Evolutionary conservation across 495 filamentous ascomycete species (phyloP).

Genomic region (Trichoderma parareesei): DNA sequence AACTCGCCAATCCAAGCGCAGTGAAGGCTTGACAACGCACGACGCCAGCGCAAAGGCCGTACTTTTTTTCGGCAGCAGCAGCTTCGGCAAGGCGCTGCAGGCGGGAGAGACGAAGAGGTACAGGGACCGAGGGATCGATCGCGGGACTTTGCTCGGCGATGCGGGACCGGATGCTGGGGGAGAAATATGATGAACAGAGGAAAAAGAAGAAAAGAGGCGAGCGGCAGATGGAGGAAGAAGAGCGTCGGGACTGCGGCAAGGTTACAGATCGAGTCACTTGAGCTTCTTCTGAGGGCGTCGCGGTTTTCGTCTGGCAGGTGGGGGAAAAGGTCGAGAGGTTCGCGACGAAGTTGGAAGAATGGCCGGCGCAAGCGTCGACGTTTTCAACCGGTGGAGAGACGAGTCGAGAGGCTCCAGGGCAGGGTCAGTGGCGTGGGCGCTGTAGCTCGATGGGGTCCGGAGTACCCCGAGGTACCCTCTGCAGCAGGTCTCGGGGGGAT

Average conservation of each 20-base stretch:
- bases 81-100: neutral
- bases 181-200: too few relatives aligned
- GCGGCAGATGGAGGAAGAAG: neutral
- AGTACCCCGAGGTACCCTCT: slow-evolving; percentile 8
- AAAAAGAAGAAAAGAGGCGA: neutral
- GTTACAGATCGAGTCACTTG: neutral
- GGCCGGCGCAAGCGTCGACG: slow-evolving; percentile 8
- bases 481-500: neutral
- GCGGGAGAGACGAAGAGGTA: neutral
- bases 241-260: neutral
- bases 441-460: slow-evolving; percentile 4
- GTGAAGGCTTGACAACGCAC: slow-evolving; percentile 5
- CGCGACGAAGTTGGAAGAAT: neutral
- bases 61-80: neutral
- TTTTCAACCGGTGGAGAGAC: slow-evolving; percentile 7
- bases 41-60: slow-evolving; percentile 1
- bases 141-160: neutral
- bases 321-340: slow-evolving; percentile 2
- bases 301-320: slow-evolving; percentile 4
- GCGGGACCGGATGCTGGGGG: neutral
- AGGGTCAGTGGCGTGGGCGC: slow-evolving; percentile 2
- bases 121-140: neutral
- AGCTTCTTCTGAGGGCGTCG: neutral
- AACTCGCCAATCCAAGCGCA: slow-evolving; percentile 10
- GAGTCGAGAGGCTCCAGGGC: neutral